These are phyloP conservation scores for Phoma sp. DNA, from an alignment of 2,329 filamentous ascomycete genomes.

Conservation along the genomic window DNA sequence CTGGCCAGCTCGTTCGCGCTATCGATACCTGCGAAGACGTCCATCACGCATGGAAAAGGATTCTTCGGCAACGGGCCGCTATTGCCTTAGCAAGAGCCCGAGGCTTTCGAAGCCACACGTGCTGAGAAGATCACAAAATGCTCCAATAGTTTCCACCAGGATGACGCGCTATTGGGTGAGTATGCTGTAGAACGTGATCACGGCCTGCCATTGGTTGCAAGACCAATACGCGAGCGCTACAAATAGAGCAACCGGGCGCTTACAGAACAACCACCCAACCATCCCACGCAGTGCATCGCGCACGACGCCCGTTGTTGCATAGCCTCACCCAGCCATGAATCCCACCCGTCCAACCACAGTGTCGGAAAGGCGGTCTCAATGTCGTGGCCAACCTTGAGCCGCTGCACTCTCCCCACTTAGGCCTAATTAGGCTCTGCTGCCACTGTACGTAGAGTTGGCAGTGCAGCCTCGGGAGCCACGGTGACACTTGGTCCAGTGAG, in stretches of 20 bases:
- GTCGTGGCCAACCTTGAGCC: constrained; percentile 46
- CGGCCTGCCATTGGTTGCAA: constrained; percentile 33
- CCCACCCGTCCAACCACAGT: constrained; percentile 37
- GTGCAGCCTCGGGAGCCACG: constrained; percentile 38
- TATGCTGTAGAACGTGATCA: constrained; percentile 30
- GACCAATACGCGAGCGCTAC: constrained; percentile 28
- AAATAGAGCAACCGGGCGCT: constrained; percentile 44
- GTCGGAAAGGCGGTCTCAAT: constrained; percentile 26
- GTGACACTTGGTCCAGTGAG: constrained; percentile 33
- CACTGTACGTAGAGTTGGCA: constrained; percentile 41
- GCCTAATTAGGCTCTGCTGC: constrained; percentile 25
- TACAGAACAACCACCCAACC: constrained; percentile 41
- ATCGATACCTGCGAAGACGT: background rate
- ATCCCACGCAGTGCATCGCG: constrained; percentile 31
- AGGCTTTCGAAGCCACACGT: constrained; percentile 13
- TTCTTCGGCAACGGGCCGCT: constrained; percentile 9
- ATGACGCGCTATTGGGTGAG: constrained; percentile 34
- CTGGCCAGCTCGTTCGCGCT: background rate
- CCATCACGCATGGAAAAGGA: constrained; percentile 10
- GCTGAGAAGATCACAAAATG: background rate
- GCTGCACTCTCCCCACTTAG: constrained; percentile 38
- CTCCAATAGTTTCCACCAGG: constrained; percentile 6
- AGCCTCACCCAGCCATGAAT: constrained; percentile 15
- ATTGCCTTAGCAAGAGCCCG: constrained; percentile 7
- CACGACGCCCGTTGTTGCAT: constrained; percentile 26